Evolutionary conservation across 768 basidiomycete genomes (phyloP), one percentile per base, ranked within the genome.

Genomic region (Mycena galericulata): DNA sequence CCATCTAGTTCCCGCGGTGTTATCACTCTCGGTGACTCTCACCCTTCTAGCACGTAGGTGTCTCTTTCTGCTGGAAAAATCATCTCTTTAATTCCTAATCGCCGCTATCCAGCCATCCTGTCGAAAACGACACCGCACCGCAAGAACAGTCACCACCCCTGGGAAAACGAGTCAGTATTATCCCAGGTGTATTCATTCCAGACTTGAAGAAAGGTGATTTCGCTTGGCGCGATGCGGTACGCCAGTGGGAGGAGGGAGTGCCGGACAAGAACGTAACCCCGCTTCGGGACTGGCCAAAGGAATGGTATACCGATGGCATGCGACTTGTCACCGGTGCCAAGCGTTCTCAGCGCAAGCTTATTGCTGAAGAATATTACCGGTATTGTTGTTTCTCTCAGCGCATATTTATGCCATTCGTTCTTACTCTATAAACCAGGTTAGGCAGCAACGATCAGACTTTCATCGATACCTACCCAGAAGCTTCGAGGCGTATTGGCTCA

Each of bases 221-320:
- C 4, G 59, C 46, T 26, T 62, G 60, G 60, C 49, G 38, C 4
- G 49, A 62, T 20, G 60, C 60, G n/a, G 38, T 62, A 9, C 45
- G 18, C 3, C 54, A 55, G 22, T 55, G 54, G 54, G 54, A 55
- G 36, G 18, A 30, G 29, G 58, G 58, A 15, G 45, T 34, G 11
- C 45, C 45, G 20, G 45, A 2, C 0, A 46, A 47, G 15, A 26
- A 26, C 2, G 22, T 62, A 8, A 36, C 4, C 9, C 17, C 60
- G 4, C 20, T 62, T 3, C 60, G 47, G 3, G 60, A 62, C 22
- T 62, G 60, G 60, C 47, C 47, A 9, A 2, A 14, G 0, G 60
- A 50, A 8, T 62, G 60, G 60, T 62, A 51, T 62, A 18, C 47
- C 6, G 60, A 20, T 11, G 60, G 60, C 3, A 62, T 62, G 60